phyloP scores from a whole-genome alignment of 163 green algal species.

The Chlamydomonas reinhardtii region DNA sequence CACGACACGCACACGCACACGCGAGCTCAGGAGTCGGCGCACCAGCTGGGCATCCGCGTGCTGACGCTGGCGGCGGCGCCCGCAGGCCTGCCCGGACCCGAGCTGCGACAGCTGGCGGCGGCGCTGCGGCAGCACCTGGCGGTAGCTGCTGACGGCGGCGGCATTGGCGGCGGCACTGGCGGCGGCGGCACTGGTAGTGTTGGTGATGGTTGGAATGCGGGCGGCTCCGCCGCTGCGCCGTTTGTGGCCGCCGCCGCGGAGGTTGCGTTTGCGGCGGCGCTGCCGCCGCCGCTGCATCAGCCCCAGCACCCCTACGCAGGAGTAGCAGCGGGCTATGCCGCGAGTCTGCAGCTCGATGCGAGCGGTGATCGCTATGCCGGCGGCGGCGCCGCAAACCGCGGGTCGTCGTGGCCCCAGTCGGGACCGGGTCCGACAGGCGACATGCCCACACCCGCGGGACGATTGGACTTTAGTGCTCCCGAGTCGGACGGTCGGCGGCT shows the following conservation, averaged over 20 bases:
- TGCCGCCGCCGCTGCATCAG: no score
- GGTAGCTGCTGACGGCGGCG: neutral
- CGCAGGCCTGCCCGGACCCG: neutral
- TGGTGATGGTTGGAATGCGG: no score
- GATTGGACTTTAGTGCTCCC: neutral
- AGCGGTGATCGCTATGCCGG: no score
- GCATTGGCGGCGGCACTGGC: neutral
- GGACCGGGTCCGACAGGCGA: neutral
- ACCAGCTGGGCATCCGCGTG: conserved; percentile 24
- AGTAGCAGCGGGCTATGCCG: no score
- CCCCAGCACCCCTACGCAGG: no score
- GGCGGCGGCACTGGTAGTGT: neutral
- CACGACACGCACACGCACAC: no score
- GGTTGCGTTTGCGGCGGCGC: no score
- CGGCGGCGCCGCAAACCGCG: no score
- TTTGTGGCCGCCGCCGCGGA: neutral
- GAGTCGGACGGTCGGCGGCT: neutral
- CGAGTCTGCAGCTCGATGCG: no score
- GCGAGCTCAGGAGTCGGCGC: conserved; percentile 20
- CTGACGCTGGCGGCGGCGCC: conserved; percentile 12
- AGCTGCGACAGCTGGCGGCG: neutral
- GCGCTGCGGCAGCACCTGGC: conserved; percentile 4
- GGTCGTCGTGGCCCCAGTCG: no score
- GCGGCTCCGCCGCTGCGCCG: no score
- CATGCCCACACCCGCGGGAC: conserved; percentile 19